A percentile compares a stretch with the other conserved stretches of the same genome.
phyloP scores from a whole-genome alignment of 495 filamentous ascomycete genomes.

The Hypoxylon subgilvum region DNA sequence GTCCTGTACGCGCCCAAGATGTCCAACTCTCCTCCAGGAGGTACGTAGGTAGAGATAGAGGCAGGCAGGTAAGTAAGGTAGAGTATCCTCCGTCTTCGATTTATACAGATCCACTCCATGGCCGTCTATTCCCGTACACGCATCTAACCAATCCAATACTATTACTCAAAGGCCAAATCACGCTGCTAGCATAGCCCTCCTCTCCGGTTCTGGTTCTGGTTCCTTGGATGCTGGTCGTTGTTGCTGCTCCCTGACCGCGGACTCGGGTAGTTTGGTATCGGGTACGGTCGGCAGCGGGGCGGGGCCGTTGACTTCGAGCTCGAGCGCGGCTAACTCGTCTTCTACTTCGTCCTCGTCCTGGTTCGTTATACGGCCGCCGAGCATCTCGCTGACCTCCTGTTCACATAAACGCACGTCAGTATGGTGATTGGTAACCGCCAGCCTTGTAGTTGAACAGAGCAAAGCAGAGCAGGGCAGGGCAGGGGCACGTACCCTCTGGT shows the following conservation, averaged over 20 bases:
- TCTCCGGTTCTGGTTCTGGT: conserved; percentile 35
- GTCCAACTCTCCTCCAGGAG: too few species aligned
- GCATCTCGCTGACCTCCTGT: conserved; percentile 89
- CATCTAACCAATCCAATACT: too few species aligned
- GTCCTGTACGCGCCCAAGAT: too few species aligned
- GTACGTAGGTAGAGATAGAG: too few species aligned
- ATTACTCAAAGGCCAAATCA: too few species aligned
- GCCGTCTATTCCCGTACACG: background rate
- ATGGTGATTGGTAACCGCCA: too few species aligned
- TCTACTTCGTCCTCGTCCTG: conserved; percentile 98
- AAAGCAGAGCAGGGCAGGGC: too few species aligned
- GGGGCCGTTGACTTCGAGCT: conserved; percentile 64
- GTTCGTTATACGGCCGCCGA: conserved; percentile 81
- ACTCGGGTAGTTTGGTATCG: conserved; percentile 44
- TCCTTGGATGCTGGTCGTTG: conserved; percentile 38
- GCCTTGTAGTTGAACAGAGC: too few species aligned
- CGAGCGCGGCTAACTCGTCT: conserved; percentile 84
- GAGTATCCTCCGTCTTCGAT: too few species aligned
- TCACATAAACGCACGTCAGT: background rate
- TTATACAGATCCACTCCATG: background rate
- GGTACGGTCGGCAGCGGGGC: conserved; percentile 67
- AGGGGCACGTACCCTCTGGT: conserved; percentile 79
- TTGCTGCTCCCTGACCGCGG: conserved; percentile 28
- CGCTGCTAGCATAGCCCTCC: conserved; percentile 56
- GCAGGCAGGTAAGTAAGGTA: too few species aligned